Evolutionary conservation across 805 yeast genomes (phyloP).

Genomic region (Ogataea chonburiensis): DNA sequence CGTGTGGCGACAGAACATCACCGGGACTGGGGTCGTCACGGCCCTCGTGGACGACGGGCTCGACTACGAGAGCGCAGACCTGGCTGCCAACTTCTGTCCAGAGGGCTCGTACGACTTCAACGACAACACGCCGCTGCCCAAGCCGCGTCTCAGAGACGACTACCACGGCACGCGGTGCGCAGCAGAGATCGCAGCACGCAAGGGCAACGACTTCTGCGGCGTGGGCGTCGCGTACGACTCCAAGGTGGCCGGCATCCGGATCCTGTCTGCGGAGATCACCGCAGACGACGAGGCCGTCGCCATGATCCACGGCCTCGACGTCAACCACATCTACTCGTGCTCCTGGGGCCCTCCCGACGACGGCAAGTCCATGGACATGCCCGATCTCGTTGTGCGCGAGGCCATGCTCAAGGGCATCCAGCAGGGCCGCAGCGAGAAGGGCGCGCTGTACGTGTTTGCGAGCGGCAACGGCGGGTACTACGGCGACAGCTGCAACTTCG

Average conservation of each 20-base stretch:
- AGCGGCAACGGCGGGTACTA: constrained; percentile 86
- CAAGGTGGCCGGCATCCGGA: constrained; percentile 85
- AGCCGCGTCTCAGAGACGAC: constrained; percentile 78
- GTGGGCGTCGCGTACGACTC: constrained; percentile 92
- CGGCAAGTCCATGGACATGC: constrained; percentile 83
- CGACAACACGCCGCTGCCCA: constrained; percentile 69
- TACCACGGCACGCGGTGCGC: constrained; percentile 98
- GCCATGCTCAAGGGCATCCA: constrained; percentile 83
- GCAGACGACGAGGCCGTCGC: constrained; percentile 91
- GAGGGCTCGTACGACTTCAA: constrained; percentile 95
- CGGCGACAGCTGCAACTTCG: constrained; percentile 92
- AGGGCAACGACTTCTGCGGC: constrained; percentile 83
- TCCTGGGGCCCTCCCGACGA: constrained; percentile 99
- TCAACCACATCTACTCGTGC: constrained; percentile 92
- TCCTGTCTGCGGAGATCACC: constrained; percentile 75
- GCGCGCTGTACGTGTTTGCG: constrained; percentile 91
- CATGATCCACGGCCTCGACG: constrained; percentile 72
- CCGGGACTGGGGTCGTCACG: constrained; percentile 79
- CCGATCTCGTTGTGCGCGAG: constrained; percentile 71
- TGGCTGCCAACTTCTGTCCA: constrained; percentile 61
- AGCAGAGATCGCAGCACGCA: constrained; percentile 92
- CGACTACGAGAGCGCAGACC: constrained; percentile 76
- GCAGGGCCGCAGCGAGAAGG: constrained; percentile 78
- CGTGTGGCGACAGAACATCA: constrained; percentile 77
- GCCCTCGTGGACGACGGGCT: constrained; percentile 95